These are phyloP conservation scores for Pistacia atlantica DNA, from an alignment of 345 rosid genomes.

Conservation along the genomic window DNA sequence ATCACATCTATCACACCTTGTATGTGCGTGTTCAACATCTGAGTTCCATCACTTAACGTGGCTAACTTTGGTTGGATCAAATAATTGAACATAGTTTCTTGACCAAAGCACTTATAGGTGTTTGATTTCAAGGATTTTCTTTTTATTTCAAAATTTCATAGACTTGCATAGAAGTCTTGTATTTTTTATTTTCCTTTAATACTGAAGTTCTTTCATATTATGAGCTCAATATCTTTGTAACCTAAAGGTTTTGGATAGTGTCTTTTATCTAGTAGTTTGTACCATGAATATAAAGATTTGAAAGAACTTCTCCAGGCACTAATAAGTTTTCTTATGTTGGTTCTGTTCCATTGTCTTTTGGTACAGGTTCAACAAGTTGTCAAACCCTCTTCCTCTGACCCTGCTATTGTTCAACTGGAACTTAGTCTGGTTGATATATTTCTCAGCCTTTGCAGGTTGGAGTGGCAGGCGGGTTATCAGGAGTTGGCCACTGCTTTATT, in stretches of 20 bases:
- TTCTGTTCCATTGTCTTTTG: conserved; percentile 11
- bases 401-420: conserved; percentile 58
- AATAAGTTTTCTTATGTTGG: conserved; percentile 6
- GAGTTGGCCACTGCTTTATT: conserved; percentile 88
- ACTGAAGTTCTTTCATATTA: neutral
- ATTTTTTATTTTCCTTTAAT: neutral
- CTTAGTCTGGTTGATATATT: conserved; percentile 88
- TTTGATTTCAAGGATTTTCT: neutral
- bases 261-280: neutral
- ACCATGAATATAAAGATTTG: neutral
- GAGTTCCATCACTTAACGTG: neutral
- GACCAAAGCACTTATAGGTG: neutral
- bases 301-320: neutral
- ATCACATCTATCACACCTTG: neutral
- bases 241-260: neutral
- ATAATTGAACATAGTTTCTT: neutral
- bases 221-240: neutral
- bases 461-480: conserved; percentile 93
- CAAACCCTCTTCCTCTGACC: conserved; percentile 46
- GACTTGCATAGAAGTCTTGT: neutral
- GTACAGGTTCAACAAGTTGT: conserved; percentile 62
- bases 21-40: neutral
- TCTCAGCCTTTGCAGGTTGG: conserved; percentile 85
- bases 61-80: neutral
- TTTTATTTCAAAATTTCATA: neutral